phyloP scores from a whole-genome alignment of 176 grass and related monocot species.

The Secale cereale region DNA sequence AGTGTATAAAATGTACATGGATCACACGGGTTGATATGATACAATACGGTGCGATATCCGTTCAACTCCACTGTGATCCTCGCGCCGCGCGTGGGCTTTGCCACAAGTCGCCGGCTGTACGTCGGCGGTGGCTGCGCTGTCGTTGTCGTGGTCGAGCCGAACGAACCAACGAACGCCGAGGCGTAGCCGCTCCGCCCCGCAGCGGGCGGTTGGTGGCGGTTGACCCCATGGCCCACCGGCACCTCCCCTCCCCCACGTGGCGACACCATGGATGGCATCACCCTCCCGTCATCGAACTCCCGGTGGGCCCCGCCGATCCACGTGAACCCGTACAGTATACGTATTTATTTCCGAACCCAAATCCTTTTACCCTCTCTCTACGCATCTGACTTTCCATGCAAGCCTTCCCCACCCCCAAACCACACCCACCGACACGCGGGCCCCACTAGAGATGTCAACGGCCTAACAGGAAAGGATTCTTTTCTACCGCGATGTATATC shows the following conservation, averaged over 20 bases:
- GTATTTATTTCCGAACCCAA: not conserved
- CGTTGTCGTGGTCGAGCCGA: not conserved
- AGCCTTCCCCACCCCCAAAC: not conserved
- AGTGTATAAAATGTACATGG: too few relatives aligned
- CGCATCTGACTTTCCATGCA: not conserved
- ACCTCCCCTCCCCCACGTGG: not conserved
- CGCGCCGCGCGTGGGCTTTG: not conserved
- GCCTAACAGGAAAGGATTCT: not conserved
- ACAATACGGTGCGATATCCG: not conserved
- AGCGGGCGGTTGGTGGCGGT: slow-evolving; percentile 5
- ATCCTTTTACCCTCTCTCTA: not conserved
- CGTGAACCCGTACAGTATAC: not conserved
- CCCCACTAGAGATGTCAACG: not conserved
- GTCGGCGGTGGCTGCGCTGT: not conserved
- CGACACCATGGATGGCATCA: not conserved
- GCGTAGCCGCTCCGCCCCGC: not conserved
- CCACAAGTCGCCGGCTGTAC: not conserved
- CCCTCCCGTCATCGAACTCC: slow-evolving; percentile 20
- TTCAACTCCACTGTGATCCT: not conserved
- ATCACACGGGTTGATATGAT: too few relatives aligned
- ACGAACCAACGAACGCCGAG: not conserved
- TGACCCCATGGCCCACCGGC: not conserved
- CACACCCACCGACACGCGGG: not conserved
- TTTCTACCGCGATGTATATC: not conserved
- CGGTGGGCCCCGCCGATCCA: not conserved